Evolutionary conservation across 345 rosid genomes (phyloP).

Genomic region (Psidium guajava): DNA sequence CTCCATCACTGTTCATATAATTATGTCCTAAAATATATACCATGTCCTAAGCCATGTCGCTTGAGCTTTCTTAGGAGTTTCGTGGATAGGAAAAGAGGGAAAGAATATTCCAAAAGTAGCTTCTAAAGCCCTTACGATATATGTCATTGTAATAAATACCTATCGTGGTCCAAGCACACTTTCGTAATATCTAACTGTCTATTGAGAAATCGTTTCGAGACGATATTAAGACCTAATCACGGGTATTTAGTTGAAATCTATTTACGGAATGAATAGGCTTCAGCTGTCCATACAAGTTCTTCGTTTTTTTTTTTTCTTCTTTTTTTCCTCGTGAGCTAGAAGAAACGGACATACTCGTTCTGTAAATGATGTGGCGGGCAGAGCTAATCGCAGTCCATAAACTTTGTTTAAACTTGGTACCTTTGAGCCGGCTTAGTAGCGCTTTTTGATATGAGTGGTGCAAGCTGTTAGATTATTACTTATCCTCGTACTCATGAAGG

Average conservation of each 20-base stretch:
- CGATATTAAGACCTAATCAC: neutral
- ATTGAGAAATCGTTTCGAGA: neutral
- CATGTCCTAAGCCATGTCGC: neutral
- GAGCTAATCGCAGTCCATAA: rapidly evolving
- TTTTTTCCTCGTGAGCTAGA: neutral
- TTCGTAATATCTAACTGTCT: neutral
- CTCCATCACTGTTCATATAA: neutral
- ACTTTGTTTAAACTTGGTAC: neutral
- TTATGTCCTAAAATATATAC: neutral
- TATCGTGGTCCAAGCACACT: neutral
- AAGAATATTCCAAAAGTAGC: neutral
- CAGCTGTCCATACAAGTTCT: rapidly evolving
- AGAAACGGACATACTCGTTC: neutral
- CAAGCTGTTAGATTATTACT: neutral
- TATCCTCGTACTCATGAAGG: neutral
- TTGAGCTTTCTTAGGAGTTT: neutral
- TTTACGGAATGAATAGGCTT: neutral
- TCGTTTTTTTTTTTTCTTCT: neutral
- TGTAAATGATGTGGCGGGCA: neutral
- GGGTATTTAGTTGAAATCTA: neutral
- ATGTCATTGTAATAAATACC: neutral
- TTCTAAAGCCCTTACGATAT: no score
- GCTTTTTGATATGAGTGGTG: neutral
- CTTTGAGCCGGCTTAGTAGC: neutral
- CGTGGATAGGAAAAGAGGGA: neutral